These are phyloP conservation scores for Fusarium hainanense DNA, from an alignment of 2,329 filamentous ascomycete species.

Conservation along the genomic window DNA sequence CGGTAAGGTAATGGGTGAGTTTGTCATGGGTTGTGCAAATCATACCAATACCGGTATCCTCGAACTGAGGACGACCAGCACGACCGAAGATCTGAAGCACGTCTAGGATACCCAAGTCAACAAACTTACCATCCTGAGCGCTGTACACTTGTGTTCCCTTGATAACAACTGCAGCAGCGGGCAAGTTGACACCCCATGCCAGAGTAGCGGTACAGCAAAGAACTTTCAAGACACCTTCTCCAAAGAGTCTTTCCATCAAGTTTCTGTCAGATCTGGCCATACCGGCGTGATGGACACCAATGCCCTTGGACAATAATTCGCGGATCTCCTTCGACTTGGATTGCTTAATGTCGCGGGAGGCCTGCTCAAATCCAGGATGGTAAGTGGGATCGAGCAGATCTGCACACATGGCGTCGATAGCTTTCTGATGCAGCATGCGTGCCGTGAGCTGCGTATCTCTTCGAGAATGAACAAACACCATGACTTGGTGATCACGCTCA, in stretches of 20 bases:
- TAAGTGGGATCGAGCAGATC: constrained; percentile 85
- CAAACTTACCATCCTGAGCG: constrained; percentile 94
- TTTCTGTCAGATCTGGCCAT: constrained; percentile 96
- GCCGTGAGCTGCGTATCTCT: constrained; percentile 94
- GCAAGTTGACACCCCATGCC: constrained; percentile 98
- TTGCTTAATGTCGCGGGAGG: constrained; percentile 84
- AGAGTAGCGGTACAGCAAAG: constrained; percentile 98
- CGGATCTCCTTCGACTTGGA: constrained; percentile 88
- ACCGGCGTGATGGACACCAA: constrained; percentile 96
- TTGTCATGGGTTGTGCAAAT: constrained; percentile 98
- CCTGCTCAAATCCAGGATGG: constrained; percentile 83
- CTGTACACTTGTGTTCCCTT: constrained; percentile 98
- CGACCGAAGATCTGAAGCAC: constrained; percentile 98
- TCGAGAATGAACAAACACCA: constrained; percentile 98
- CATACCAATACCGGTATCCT: constrained; percentile 97
- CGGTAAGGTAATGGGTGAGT: constrained; percentile 87
- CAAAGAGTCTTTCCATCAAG: constrained; percentile 92
- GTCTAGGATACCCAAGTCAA: constrained; percentile 95
- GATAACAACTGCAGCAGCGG: constrained; percentile 95
- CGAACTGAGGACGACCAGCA: constrained; percentile 96
- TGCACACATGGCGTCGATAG: constrained; percentile 79
- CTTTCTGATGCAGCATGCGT: constrained; percentile 86
- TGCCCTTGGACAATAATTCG: constrained; percentile 88
- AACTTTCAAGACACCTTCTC: constrained; percentile 92
- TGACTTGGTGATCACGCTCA: constrained; percentile 90